Evolutionary conservation across 2,329 filamentous ascomycete genomes (phyloP), one percentile per base, ranked within the genome.

Genomic region (Talaromyces sp.): DNA sequence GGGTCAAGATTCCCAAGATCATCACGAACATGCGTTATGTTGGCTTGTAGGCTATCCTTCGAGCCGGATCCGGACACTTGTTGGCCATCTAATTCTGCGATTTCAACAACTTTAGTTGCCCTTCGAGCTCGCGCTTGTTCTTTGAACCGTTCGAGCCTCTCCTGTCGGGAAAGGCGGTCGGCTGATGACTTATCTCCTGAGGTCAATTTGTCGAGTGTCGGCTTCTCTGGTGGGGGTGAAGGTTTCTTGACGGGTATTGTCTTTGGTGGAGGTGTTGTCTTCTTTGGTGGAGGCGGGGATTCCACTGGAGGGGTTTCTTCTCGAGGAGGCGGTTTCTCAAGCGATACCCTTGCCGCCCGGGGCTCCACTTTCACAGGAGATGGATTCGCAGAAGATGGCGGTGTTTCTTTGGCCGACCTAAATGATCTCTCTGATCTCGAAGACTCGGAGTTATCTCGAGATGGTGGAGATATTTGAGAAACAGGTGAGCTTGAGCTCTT

Each of bases 21-120:
- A 33, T 58, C 50, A 41, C 47, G 53, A 17, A 64, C 50, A 32
- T 61, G 40, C 6, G 61, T 60, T 24, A 64, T 60, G 32, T 64
- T 66, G 22, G 56, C 48, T 19, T 62, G 55, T 29, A 58, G 43
- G 29, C 17, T 36, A 11, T 52, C 52, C 22, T 61, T 65, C 19
- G 52, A 47, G 20, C 55, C 63, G 16, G 52, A 47, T 20, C 55
- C 63, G 16, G 60, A 50, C 4, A 73, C 61, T 51, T 73, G 70
- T 22, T 65, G 56, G 8, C 71, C 70, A 41, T 73, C 71, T 27
- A 73, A 50, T 46, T 73, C 70, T 3, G 70, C 71, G 16, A 72
- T 66, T 51, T 69, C 68, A 4, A 64, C 42, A 2, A 65, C 54
- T 48, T 41, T 58, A 4, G 49, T 49, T 11, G 53, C 55, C 11